A percentile compares a stretch with the other conserved stretches of the same genome.
phyloP scores from a whole-genome alignment of 2,329 filamentous ascomycete species.

The Scytalidium lignicola region DNA sequence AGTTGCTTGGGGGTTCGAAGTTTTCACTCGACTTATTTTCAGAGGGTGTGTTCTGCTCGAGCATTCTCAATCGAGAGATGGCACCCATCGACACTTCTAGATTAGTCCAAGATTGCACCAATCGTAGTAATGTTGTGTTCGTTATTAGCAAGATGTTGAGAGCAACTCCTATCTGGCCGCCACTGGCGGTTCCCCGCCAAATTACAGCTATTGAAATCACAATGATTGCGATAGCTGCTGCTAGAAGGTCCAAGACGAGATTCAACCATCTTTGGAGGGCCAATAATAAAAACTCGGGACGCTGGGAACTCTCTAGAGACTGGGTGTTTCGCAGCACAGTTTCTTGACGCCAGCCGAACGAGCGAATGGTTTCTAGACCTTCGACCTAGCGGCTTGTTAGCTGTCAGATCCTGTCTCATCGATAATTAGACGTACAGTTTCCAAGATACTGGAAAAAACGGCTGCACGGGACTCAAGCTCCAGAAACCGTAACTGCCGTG shows the following conservation, averaged over 20 bases:
- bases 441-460: slow-evolving; percentile 35
- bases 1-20: slow-evolving; percentile 16
- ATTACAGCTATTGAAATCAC: slow-evolving; percentile 2
- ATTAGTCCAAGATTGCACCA: slow-evolving; percentile 6
- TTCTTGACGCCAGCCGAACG: slow-evolving; percentile 46
- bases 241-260: slow-evolving; percentile 33
- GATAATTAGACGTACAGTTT: slow-evolving; percentile 26
- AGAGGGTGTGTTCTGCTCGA: slow-evolving; percentile 32
- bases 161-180: slow-evolving; percentile 8
- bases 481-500: slow-evolving; percentile 53
- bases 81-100: slow-evolving; percentile 10
- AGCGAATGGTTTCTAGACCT: slow-evolving; percentile 49
- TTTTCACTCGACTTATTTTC: slow-evolving; percentile 24
- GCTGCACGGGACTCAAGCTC: slow-evolving; percentile 59
- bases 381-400: slow-evolving; percentile 27
- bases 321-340: slow-evolving; percentile 39
- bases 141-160: slow-evolving; percentile 17
- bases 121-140: slow-evolving; percentile 14
- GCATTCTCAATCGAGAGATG: slow-evolving; percentile 3
- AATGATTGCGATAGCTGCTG: slow-evolving; percentile 5
- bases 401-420: neutral
- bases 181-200: slow-evolving; percentile 1
- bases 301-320: slow-evolving; percentile 47
- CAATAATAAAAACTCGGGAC: slow-evolving; percentile 50
- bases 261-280: slow-evolving; percentile 52